A percentile compares a stretch with the other conserved stretches of the same genome.
Evolutionary conservation across 345 rosid species (phyloP).

Genomic region (Moringa oleifera): DNA sequence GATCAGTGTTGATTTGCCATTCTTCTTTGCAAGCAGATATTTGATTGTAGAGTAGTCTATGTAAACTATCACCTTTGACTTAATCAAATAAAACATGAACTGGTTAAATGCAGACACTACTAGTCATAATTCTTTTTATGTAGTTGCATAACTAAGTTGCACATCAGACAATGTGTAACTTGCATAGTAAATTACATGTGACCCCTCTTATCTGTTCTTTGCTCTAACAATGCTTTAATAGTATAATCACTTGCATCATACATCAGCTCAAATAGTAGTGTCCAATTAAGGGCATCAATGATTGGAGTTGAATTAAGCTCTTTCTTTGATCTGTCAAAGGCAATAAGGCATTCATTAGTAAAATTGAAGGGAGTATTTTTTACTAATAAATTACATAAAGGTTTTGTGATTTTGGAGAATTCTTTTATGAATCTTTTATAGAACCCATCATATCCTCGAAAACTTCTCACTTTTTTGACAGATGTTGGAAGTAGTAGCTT

Average conservation of each 20-base stretch:
- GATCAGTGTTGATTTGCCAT: too few species aligned
- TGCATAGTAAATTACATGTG: neutral
- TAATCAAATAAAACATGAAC: neutral
- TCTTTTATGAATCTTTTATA: neutral
- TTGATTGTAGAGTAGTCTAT: too few species aligned
- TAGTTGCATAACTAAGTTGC: neutral
- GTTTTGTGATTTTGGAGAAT: neutral
- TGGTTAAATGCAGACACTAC: neutral
- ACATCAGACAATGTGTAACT: neutral
- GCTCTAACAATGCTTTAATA: neutral
- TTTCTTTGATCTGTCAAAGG: too few species aligned
- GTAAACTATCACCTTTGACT: neutral
- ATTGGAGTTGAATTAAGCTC: too few species aligned
- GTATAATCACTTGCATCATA: neutral
- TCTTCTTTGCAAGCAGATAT: too few species aligned
- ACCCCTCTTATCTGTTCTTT: neutral
- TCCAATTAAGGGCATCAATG: too few species aligned
- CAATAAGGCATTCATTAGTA: too few species aligned
- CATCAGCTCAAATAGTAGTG: too few species aligned
- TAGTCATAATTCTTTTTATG: neutral
- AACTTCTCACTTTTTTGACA: neutral
- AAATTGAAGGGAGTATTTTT: neutral
- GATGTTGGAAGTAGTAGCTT: conserved; percentile 2
- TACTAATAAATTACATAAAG: neutral
- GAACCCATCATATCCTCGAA: neutral